Evolutionary conservation across 2,329 filamentous ascomycete species (phyloP).

Genomic region (Xylariomycetidae sp.): DNA sequence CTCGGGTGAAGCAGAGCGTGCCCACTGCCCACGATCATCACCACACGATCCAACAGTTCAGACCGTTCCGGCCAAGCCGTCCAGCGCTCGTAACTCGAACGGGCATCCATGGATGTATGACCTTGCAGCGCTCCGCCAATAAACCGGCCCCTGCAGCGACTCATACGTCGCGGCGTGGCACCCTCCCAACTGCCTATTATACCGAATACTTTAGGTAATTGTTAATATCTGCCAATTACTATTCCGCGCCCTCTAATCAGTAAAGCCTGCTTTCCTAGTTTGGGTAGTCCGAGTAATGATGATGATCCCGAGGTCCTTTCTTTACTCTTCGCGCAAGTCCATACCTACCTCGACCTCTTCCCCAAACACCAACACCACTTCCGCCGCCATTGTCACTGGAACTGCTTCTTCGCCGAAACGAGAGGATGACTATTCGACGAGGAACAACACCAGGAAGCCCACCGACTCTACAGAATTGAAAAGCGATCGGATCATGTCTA

Average conservation of each 20-base stretch:
- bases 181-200: not conserved
- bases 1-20: no score
- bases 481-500: conserved; percentile 19
- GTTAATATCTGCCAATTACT: conserved; percentile 10
- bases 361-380: conserved; percentile 6
- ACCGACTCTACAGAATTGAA: conserved; percentile 16
- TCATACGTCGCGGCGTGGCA: no score
- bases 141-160: conserved; percentile 6
- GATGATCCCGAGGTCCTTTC: conserved; percentile 36
- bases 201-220: not conserved
- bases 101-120: not conserved
- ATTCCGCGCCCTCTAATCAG: conserved; percentile 1
- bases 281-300: conserved; percentile 25
- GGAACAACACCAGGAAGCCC: conserved; percentile 14
- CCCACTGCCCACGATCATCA: no score
- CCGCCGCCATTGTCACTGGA: conserved; percentile 14
- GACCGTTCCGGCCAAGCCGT: no score
- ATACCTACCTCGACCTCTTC: conserved; percentile 14
- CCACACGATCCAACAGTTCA: no score
- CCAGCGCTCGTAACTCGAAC: no score
- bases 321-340: conserved; percentile 31
- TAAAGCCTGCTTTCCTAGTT: conserved; percentile 13
- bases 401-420: conserved; percentile 14
- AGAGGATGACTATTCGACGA: conserved; percentile 26
- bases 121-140: not conserved